Base-by-base conservation (phyloP, 1,139 yeast species). In the Diutina sp. region DNA sequence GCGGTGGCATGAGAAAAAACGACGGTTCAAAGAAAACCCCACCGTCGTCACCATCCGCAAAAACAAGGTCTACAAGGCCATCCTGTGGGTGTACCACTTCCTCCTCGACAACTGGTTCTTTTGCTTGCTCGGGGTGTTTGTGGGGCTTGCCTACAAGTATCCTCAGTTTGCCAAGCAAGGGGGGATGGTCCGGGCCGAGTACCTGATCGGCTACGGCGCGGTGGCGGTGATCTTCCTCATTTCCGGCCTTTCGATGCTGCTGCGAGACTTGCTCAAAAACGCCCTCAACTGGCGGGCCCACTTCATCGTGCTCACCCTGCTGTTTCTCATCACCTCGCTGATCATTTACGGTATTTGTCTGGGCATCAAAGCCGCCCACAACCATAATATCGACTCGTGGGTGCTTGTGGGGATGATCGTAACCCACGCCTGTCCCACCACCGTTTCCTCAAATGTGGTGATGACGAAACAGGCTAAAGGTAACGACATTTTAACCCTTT, bases 401-500 rank as follows among this genome's bases (percentile, higher is more conserved):
- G 75, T 89, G 61, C 72, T 90, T 52, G 87, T 81, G 58, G 97
- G 97, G 0, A 70, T 90, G 61, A 80, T 90, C 46, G 86, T 89
- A 54, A 87, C 95, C 2, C 88, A 88, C 54, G 80, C 93, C 5
- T 88, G 95, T 67, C 97, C 97, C 47, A 90, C 97, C 14, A 90
- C 97, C 0, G 95, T 90, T 21, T 83, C 93, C 0, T 90, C 91
- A 4, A 90, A 90, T 67, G 96, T 90, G 55, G 91, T 90, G 32
- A 89, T 90, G 96, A 90, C 97, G n/a, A 79, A 80, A 57, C 78
- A 77, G 58, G 91, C 95, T 0, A 84, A 85, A 62, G 96, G 96
- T 6, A 88, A 89, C 67, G 91, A 83, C 60, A 72, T 87, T 30
- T 72, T 90, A 57, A 85, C 96, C 28, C 72, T 89, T 14, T 85